phyloP scores from a whole-genome alignment of 2,329 filamentous ascomycete genomes.

The Neonectria sp. region DNA sequence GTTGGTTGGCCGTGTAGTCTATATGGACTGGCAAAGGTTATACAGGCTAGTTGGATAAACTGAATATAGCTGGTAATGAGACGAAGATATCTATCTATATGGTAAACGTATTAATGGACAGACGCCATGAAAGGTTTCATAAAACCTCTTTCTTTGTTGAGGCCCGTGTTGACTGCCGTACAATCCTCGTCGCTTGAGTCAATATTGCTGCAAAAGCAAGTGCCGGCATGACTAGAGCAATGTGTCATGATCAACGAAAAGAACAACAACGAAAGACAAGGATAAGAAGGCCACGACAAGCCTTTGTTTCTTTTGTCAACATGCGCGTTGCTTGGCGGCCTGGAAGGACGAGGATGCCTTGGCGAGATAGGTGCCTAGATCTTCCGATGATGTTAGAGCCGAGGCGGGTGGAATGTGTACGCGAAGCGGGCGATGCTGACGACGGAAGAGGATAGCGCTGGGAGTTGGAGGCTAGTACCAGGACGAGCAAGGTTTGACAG shows the following conservation, averaged over 20 bases:
- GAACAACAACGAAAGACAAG: background rate
- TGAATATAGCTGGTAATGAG: background rate
- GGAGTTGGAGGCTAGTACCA: background rate
- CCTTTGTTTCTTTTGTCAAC: background rate
- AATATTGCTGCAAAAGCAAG: background rate
- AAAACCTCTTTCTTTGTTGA: background rate
- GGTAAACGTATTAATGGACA: background rate
- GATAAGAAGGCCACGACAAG: background rate
- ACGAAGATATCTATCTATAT: background rate
- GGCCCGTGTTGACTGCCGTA: background rate
- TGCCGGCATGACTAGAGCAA: background rate
- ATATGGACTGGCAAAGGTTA: background rate
- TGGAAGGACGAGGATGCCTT: constrained; percentile 10
- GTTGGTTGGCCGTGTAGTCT: background rate
- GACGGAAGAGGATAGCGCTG: constrained; percentile 3
- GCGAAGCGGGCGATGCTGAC: background rate
- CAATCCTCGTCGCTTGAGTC: background rate
- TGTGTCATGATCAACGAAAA: background rate
- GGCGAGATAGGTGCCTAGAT: background rate
- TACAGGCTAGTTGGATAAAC: background rate
- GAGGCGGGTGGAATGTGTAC: background rate
- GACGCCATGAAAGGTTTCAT: background rate
- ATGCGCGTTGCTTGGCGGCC: constrained; percentile 7
- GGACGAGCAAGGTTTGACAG: background rate
- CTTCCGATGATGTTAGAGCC: background rate